Percentiles rank a stretch among this genome's conserved stretches.
phyloP scores from a whole-genome alignment of 257 asterid genomes.

The Agastache rugosa region DNA sequence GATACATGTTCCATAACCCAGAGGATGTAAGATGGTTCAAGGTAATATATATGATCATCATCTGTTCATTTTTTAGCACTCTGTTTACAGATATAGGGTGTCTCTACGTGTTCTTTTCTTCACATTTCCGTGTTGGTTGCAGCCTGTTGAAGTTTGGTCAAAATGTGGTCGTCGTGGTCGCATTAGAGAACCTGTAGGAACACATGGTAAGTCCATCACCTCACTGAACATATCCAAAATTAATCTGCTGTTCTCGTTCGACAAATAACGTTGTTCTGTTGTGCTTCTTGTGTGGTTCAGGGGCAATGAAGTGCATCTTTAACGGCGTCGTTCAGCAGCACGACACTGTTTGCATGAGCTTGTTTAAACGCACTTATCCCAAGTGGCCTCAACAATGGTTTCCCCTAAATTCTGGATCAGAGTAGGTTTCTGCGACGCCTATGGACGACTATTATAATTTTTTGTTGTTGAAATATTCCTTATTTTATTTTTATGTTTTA shows the following conservation, averaged over 20 bases:
- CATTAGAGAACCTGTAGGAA: slow-evolving; percentile 95
- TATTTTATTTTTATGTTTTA: no score
- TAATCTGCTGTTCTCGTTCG: not conserved
- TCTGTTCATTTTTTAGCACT: not conserved
- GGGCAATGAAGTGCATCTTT: slow-evolving; percentile 89
- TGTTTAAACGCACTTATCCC: slow-evolving; percentile 86
- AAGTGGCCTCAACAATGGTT: slow-evolving; percentile 90
- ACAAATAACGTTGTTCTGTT: not conserved
- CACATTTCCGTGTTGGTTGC: slow-evolving; percentile 38
- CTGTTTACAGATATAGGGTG: not conserved
- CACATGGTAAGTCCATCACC: slow-evolving; percentile 70
- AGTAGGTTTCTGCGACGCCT: not conserved
- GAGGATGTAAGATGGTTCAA: slow-evolving; percentile 99
- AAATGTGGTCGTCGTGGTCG: slow-evolving; percentile 97
- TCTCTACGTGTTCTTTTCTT: slow-evolving; percentile 6
- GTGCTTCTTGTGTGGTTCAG: slow-evolving; percentile 42
- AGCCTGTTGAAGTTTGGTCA: slow-evolving; percentile 96
- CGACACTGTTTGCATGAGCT: slow-evolving; percentile 91
- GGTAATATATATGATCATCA: slow-evolving; percentile 48
- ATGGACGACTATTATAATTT: no score
- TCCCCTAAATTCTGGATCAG: slow-evolving; percentile 52
- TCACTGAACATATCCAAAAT: not conserved
- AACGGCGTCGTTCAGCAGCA: slow-evolving; percentile 89
- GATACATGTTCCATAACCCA: slow-evolving; percentile 94
- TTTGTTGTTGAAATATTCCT: no score